These are phyloP conservation scores for Melampsora americana DNA, from an alignment of 1,284 basidiomycete species.

Conservation along the genomic window DNA sequence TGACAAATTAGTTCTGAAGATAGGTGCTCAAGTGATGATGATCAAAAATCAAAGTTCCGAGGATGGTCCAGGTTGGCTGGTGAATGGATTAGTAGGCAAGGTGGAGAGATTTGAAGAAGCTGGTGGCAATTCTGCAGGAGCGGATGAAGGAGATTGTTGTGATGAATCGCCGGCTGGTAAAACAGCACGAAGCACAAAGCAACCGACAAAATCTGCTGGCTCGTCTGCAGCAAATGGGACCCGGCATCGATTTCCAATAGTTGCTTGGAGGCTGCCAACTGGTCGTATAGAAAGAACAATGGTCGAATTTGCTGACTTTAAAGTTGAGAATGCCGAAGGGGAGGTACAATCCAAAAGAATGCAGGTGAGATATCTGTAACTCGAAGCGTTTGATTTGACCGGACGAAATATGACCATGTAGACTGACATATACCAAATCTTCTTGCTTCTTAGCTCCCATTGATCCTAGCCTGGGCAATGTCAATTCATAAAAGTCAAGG, in stretches of 20 bases:
- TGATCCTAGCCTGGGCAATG: slow-evolving; percentile 45
- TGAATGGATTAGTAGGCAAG: slow-evolving; percentile 77
- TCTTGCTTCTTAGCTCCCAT: slow-evolving; percentile 31
- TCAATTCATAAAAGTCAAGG: slow-evolving; percentile 46
- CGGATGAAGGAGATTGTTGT: background rate
- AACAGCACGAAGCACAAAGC: slow-evolving; percentile 6
- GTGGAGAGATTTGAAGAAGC: slow-evolving; percentile 64
- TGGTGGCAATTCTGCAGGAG: slow-evolving; percentile 48
- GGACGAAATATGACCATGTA: too few species aligned
- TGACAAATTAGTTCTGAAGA: slow-evolving; percentile 63
- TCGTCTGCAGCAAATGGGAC: background rate
- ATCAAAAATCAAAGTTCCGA: slow-evolving; percentile 71
- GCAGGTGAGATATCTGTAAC: background rate
- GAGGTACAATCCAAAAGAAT: slow-evolving; percentile 30
- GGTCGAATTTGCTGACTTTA: slow-evolving; percentile 35
- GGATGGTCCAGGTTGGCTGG: slow-evolving; percentile 58
- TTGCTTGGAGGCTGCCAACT: slow-evolving; percentile 37
- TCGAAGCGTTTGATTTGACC: too few species aligned
- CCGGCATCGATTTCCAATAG: background rate
- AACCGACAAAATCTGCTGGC: background rate
- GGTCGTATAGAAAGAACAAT: slow-evolving; percentile 30
- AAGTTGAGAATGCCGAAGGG: slow-evolving; percentile 33
- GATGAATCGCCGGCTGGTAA: slow-evolving; percentile 45
- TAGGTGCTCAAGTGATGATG: slow-evolving; percentile 66
- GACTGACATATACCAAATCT: too few species aligned